Base-by-base conservation (phyloP, 129 eudicot species). In the Flaveria linearis region DNA sequence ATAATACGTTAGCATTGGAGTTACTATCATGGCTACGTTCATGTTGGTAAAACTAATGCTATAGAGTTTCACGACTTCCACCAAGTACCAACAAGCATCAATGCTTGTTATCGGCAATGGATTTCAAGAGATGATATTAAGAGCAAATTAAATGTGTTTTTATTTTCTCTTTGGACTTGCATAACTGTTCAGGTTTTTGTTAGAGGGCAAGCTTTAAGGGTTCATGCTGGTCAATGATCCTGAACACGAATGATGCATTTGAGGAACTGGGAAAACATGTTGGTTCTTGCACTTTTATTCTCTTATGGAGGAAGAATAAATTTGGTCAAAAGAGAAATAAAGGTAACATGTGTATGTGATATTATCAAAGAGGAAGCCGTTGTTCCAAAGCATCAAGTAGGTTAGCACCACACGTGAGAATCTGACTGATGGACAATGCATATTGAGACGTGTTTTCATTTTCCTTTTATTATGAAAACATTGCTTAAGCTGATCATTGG, bases 321-420 rank as follows among this genome's bases (percentile, higher is more conserved):
- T 80, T 43, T 74, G 62, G 51, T 68, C 71, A 18, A 63, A 72
- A 41, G 68, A 41, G 51, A 28, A 80, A 73, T 45, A 43, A 76
- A 76, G 76, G 84, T 76, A 76, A 55, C 60, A 16, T 53, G 16
- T 70, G 58, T 15, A 15, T 33, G 20, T 75, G 72, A 20, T 60
- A 75, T 68, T 33, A 56, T 69, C 17, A 43, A 25, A 69, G 76
- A 76, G 77, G 78, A 76, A 39, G 74, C 55, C 51, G 73, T 55
- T 42, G 41, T 71, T 60, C 81, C 73, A 79, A 83, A 83, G 74
- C 80, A 83, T 83, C 86, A 83, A 78, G 76, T 83, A 78, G 86
- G 82, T 74, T 83, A 14, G 80, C 73, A 25, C 23, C 36, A 72
- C 47, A 63, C 62, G 52, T 58, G 78, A 57, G 85, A 82, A 76